Evolutionary conservation across 257 asterid species (phyloP).

Genomic region (Solanum lycopersicoides): DNA sequence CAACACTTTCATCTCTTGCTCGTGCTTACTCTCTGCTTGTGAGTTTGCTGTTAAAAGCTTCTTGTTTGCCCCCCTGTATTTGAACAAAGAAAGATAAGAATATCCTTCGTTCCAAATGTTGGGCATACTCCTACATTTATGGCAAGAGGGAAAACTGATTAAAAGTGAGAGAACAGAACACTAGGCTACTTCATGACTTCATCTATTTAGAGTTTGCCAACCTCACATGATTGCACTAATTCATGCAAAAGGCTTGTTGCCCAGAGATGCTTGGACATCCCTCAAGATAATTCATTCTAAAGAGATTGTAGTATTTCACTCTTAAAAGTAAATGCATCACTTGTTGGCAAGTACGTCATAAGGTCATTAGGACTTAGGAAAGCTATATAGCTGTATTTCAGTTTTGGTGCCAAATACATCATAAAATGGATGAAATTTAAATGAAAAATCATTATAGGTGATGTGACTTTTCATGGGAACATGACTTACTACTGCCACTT

Average conservation of each 20-base stretch:
- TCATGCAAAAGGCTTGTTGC: background rate
- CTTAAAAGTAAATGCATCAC: background rate
- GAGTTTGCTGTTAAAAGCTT: conserved; percentile 20
- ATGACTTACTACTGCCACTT: background rate
- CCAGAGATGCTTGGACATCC: background rate
- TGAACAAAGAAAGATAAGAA: background rate
- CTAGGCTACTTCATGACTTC: background rate
- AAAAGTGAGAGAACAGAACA: background rate
- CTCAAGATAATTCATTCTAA: background rate
- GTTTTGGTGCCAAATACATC: background rate
- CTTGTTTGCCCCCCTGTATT: background rate
- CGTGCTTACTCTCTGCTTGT: conserved; percentile 71
- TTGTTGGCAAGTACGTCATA: background rate
- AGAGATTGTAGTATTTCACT: background rate
- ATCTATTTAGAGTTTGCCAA: background rate
- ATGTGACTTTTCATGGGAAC: background rate
- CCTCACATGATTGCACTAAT: background rate
- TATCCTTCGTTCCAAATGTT: background rate
- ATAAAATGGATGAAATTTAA: background rate
- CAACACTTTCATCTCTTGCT: conserved; percentile 79
- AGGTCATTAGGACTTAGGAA: background rate
- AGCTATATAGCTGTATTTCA: background rate
- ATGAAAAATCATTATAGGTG: background rate
- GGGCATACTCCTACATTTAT: background rate
- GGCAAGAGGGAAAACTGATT: background rate